These are phyloP conservation scores for Pachyrhizus erosus DNA, from an alignment of 306 rosid genomes.

Conservation along the genomic window DNA sequence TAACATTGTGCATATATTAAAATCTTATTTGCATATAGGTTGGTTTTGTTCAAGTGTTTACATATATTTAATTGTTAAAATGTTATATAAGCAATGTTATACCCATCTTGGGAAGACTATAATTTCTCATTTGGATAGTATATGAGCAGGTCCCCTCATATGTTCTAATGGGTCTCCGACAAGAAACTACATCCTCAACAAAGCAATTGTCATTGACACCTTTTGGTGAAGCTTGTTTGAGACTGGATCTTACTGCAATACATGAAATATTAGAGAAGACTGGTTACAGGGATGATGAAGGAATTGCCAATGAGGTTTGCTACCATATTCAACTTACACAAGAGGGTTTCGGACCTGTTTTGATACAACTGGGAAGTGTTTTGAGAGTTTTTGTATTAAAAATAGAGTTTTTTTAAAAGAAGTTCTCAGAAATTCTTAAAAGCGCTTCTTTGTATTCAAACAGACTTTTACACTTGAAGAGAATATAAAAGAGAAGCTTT, in stretches of 20 bases:
- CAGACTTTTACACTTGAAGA: background rate
- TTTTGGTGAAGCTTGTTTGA: conserved; percentile 89
- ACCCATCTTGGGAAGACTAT: conserved; percentile 44
- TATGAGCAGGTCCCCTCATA: conserved; percentile 75
- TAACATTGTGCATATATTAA: background rate
- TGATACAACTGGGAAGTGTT: too few species aligned
- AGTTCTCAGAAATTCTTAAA: too few species aligned
- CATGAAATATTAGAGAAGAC: conserved; percentile 87
- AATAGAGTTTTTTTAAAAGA: too few species aligned
- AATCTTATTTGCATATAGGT: background rate
- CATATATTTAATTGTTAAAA: background rate
- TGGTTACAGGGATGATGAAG: conserved; percentile 98
- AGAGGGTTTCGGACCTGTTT: conserved; percentile 6
- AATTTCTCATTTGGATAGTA: conserved; percentile 60
- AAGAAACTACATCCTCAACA: conserved; percentile 62
- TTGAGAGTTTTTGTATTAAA: too few species aligned
- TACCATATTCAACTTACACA: conserved; percentile 12
- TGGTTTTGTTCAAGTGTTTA: background rate
- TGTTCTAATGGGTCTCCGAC: conserved; percentile 78
- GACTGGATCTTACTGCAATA: conserved; percentile 92
- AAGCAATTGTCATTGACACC: conserved; percentile 80
- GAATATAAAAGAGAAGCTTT: conserved; percentile 3
- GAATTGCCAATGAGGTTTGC: conserved; percentile 92
- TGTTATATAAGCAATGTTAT: conserved; percentile 16
- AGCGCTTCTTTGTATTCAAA: too few species aligned